A percentile compares a stretch with the other conserved stretches of the same genome.
Evolutionary conservation across 2,329 filamentous ascomycete genomes (phyloP).

Genomic region (Diplodia seriata): DNA sequence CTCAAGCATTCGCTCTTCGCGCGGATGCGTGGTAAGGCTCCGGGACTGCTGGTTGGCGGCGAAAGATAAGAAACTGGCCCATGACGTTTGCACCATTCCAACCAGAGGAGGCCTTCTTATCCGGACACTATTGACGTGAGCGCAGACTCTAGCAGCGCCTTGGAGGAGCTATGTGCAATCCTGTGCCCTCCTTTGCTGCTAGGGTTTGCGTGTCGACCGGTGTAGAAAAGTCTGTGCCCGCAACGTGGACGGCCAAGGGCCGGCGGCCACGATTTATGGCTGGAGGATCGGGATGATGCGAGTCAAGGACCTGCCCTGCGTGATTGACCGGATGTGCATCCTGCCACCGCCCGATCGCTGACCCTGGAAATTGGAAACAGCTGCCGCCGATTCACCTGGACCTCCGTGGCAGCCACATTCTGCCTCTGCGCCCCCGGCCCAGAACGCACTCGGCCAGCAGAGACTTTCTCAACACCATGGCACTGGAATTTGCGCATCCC

Average conservation of each 20-base stretch:
- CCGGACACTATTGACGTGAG: not conserved
- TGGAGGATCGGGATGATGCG: no score
- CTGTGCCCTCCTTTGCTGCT: not conserved
- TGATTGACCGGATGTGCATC: not conserved
- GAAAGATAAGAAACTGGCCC: not conserved
- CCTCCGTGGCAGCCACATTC: slow-evolving; percentile 1
- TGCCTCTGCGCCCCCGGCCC: slow-evolving; percentile 5
- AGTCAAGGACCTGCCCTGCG: not conserved
- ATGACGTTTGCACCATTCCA: not conserved
- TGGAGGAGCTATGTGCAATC: not conserved
- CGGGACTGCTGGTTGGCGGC: not conserved
- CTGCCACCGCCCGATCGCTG: slow-evolving; percentile 2
- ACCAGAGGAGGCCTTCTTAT: not conserved
- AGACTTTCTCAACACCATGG: slow-evolving; percentile 8
- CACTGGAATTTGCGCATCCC: not conserved
- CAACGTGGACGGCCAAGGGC: slow-evolving; percentile 9
- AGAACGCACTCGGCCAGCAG: not conserved
- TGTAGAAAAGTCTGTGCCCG: slow-evolving; percentile 21
- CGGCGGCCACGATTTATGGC: not conserved
- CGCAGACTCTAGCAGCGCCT: not conserved
- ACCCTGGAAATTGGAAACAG: slow-evolving; percentile 10
- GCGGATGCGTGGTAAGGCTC: not conserved
- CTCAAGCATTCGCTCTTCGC: not conserved
- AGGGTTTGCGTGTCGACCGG: not conserved
- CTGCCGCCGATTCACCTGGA: slow-evolving; percentile 3